Conservation (phyloP, 768 basidiomycete species). For the Russula sp. region DNA sequence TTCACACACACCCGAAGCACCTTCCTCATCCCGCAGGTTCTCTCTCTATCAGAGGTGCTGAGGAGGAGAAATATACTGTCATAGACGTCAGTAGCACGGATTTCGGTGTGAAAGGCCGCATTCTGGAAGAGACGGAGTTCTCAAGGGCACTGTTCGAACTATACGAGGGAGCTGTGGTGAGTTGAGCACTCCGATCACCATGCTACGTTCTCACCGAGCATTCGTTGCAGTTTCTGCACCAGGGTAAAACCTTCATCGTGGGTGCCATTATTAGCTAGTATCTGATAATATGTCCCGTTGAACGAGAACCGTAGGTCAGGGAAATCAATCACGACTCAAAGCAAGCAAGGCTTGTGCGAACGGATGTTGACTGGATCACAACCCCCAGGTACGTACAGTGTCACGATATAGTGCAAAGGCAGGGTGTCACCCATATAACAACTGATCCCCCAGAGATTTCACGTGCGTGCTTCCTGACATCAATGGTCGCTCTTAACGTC, state of each 20-base stretch:
- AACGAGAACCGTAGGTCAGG: slow-evolving; percentile 45
- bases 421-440: neutral
- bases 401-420: neutral
- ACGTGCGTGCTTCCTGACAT: slow-evolving; percentile 44
- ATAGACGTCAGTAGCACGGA: slow-evolving; percentile 51
- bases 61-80: slow-evolving; percentile 74
- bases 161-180: slow-evolving; percentile 83
- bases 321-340: slow-evolving; percentile 77
- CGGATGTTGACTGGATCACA: slow-evolving; percentile 85
- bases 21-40: slow-evolving; percentile 69
- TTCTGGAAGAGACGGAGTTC: slow-evolving; percentile 79
- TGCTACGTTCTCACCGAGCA: neutral
- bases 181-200: slow-evolving; percentile 21
- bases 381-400: slow-evolving; percentile 45
- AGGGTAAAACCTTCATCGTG: slow-evolving; percentile 77
- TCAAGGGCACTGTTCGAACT: slow-evolving; percentile 82
- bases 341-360: slow-evolving; percentile 59
- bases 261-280: slow-evolving; percentile 24
- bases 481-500: neutral
- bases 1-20: slow-evolving; percentile 73
- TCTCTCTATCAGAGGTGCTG: slow-evolving; percentile 66
- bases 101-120: slow-evolving; percentile 34
- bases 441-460: slow-evolving; percentile 50
- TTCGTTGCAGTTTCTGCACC: slow-evolving; percentile 69
- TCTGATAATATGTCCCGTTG: neutral